Base-by-base conservation (phyloP, 352 stramenopile species). In the Phytophthora niederhauseri region DNA sequence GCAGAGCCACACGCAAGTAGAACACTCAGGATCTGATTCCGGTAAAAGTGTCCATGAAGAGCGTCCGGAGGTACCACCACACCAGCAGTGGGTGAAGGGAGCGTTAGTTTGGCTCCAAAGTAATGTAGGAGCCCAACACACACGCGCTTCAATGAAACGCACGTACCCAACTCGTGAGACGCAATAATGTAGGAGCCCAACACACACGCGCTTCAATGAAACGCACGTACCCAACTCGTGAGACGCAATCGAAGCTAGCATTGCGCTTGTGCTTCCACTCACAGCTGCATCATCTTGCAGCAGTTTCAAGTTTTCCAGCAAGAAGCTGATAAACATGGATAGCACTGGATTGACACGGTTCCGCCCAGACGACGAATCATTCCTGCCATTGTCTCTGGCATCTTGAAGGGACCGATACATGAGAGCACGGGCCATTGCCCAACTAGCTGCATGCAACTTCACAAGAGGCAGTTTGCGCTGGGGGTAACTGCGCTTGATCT, bases 11-110 rank as follows among this genome's bases (percentile, higher is more conserved):
- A 96, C 5, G 68, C 76, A 4, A 94, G 65, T 14, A 96, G 72
- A 28, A 94, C 85, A 72, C 84, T 91, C 14, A 95, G 50, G 8
- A 94, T 64, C 69, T 96, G 89, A 52, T 96, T 95, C 15, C 75
- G 64, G 57, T 91, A 93, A 9, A 93, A 81, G 26, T 93, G 84
- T 1, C 74, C 73, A 19, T 89, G 79, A 0, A 84, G 30, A 3
- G 43, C 34, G 6, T 86, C 67, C 2, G 78, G 6, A 34, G 55
- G 14, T 26, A 58, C 48, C 14, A 58, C 48, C 14, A 36, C 34
- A 45, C 45, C 54, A 20, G 19, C 22, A 5, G 50, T 14, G 60
- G 58, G 61, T 57, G 59, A 48, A 30, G 67, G 26, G 22, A 61
- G 0, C 24, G 34, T 61, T 5, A 73, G 9, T 15, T 67, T 78